Evolutionary conservation across 2,329 filamentous ascomycete genomes (phyloP).

Genomic region (Thermoascus crustaceus): DNA sequence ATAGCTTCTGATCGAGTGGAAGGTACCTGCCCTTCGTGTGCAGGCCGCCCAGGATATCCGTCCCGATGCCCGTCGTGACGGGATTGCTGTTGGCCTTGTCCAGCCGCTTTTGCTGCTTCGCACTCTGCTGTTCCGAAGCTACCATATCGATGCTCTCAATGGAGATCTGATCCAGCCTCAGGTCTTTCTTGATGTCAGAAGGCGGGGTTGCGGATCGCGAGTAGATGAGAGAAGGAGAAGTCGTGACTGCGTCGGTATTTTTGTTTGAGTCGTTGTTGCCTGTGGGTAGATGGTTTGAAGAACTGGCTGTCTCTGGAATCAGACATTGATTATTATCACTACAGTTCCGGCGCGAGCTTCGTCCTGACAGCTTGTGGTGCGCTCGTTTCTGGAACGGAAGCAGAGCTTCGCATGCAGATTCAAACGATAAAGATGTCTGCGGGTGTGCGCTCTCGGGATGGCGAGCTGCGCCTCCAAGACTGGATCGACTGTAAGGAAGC

Average conservation of each 20-base stretch:
- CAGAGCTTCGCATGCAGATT: slow-evolving; percentile 30
- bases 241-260: not conserved
- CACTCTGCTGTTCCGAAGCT: slow-evolving; percentile 19
- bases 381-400: slow-evolving; percentile 27
- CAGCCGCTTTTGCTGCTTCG: slow-evolving; percentile 17
- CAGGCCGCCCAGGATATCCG: slow-evolving; percentile 51
- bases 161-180: slow-evolving; percentile 70
- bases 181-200: slow-evolving; percentile 47
- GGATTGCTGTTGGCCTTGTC: slow-evolving; percentile 25
- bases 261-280: not conserved
- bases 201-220: slow-evolving; percentile 12
- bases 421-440: slow-evolving; percentile 21
- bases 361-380: slow-evolving; percentile 10
- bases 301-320: not conserved
- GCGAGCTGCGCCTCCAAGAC: slow-evolving; percentile 7
- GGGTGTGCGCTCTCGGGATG: slow-evolving; percentile 6
- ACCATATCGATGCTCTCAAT: slow-evolving; percentile 76
- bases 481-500: slow-evolving; percentile 31
- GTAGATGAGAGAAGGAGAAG: slow-evolving; percentile 34
- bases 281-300: not conserved
- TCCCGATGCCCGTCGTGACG: slow-evolving; percentile 42
- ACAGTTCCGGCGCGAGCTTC: slow-evolving; percentile 6
- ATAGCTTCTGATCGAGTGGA: slow-evolving; percentile 60
- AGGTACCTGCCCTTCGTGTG: slow-evolving; percentile 77
- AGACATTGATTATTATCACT: slow-evolving; percentile 9